Percentiles rank a stretch among this genome's conserved stretches.
Conservation (phyloP, 2,329 filamentous ascomycete species). For the Acrodontium crateriforme region DNA sequence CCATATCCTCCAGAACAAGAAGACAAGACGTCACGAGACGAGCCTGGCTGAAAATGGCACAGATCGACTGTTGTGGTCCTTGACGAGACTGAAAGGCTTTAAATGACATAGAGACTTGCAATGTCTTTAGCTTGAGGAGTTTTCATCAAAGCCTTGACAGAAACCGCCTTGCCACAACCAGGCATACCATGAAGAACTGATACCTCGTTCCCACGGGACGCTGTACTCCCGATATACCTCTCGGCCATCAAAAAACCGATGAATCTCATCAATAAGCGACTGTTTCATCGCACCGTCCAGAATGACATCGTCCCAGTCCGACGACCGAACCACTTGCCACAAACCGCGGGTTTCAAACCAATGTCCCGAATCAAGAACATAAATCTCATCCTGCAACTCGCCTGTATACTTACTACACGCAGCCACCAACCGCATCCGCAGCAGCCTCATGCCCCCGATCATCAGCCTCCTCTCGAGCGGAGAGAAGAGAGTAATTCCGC, state of each 20-base stretch:
- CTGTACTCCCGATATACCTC: constrained; percentile 43
- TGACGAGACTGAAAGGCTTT: constrained; percentile 16
- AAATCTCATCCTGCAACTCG: constrained; percentile 46
- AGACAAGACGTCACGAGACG: constrained; percentile 26
- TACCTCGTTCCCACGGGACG: constrained; percentile 55
- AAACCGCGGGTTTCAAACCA: constrained; percentile 49
- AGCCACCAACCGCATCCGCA: no score
- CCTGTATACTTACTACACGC: constrained; percentile 34
- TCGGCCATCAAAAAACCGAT: constrained; percentile 46
- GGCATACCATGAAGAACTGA: constrained; percentile 54
- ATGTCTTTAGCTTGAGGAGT: constrained; percentile 39
- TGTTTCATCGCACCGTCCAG: constrained; percentile 49
- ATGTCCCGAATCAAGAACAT: constrained; percentile 46
- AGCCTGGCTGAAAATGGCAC: constrained; percentile 27
- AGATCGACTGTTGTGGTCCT: constrained; percentile 42
- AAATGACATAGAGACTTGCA: constrained; percentile 47
- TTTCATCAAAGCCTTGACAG: constrained; percentile 54
- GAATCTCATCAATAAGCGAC: constrained; percentile 46
- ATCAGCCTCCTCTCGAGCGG: constrained; percentile 23
- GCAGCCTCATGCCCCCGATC: constrained; percentile 13
- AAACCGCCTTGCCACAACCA: constrained; percentile 54
- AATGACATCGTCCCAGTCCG: constrained; percentile 51
- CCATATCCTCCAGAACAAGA: constrained; percentile 29
- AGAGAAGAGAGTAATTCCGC: constrained; percentile 8
- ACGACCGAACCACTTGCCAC: constrained; percentile 39